Evolutionary conservation across 371 early-diverging fungal species (phyloP).

Genomic region (Lichtheimia ornata): DNA sequence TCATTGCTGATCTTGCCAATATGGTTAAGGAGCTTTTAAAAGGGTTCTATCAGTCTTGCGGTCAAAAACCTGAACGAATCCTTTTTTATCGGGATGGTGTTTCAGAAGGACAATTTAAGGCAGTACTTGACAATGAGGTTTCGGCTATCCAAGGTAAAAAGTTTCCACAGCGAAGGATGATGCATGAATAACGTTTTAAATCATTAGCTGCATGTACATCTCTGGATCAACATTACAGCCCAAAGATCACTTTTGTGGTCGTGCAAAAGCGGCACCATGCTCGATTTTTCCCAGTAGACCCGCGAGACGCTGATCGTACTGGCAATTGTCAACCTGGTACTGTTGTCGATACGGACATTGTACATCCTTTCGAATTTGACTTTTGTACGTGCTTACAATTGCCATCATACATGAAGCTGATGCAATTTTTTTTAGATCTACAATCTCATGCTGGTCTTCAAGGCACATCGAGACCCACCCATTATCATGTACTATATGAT

Average conservation of each 20-base stretch:
- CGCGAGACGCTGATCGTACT: constrained; percentile 51
- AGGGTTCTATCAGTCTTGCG: constrained; percentile 76
- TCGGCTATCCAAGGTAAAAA: constrained; percentile 60
- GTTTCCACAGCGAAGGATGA: constrained; percentile 24
- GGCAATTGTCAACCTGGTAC: constrained; percentile 81
- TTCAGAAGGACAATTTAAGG: constrained; percentile 90
- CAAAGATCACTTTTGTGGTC: constrained; percentile 88
- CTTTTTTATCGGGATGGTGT: constrained; percentile 96
- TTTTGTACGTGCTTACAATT: constrained; percentile 55
- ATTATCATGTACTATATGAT: constrained; percentile 87
- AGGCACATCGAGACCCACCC: constrained; percentile 91
- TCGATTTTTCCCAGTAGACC: constrained; percentile 86
- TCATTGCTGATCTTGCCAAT: constrained; percentile 80
- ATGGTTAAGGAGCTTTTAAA: constrained; percentile 86
- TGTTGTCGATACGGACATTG: constrained; percentile 85
- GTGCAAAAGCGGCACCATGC: constrained; percentile 98
- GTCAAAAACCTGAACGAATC: constrained; percentile 83
- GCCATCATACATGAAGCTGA: background rate
- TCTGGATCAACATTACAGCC: constrained; percentile 72
- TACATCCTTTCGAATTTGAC: constrained; percentile 86
- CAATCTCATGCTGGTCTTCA: constrained; percentile 89
- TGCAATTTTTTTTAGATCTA: constrained; percentile 31
- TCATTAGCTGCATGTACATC: constrained; percentile 62
- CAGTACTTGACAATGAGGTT: constrained; percentile 81
- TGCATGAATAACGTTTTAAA: background rate